These are phyloP conservation scores for Amylocystis lapponica DNA, from an alignment of 768 basidiomycete species.

Conservation along the genomic window DNA sequence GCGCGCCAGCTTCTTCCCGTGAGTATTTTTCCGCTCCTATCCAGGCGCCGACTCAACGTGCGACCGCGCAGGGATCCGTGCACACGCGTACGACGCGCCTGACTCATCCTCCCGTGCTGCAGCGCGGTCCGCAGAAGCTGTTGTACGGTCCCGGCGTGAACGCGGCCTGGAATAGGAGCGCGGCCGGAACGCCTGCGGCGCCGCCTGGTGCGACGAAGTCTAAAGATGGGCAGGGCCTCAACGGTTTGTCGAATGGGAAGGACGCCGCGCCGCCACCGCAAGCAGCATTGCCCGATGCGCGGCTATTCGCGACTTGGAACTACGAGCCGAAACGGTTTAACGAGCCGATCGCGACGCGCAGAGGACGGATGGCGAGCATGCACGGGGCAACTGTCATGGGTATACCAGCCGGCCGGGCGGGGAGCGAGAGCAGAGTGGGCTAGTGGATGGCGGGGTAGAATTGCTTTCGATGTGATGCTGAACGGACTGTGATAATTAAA, in stretches of 20 bases:
- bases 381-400: slow-evolving; percentile 4
- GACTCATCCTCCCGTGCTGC: slow-evolving; percentile 58
- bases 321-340: slow-evolving; percentile 39
- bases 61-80: slow-evolving; percentile 36
- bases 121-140: slow-evolving; percentile 39
- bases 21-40: slow-evolving; percentile 20
- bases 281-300: slow-evolving; percentile 46
- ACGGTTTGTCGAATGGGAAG: slow-evolving; percentile 23
- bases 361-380: slow-evolving; percentile 23
- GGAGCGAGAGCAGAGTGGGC: slow-evolving; percentile 11
- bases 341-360: slow-evolving; percentile 29
- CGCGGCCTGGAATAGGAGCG: slow-evolving; percentile 42
- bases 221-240: slow-evolving; percentile 15
- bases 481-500: neutral
- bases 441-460: neutral
- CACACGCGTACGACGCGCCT: slow-evolving; percentile 58
- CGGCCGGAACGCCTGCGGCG: slow-evolving; percentile 12
- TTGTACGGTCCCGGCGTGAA: slow-evolving; percentile 34
- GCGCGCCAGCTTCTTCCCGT: slow-evolving; percentile 65
- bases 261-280: slow-evolving; percentile 27
- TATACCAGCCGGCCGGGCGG: slow-evolving; percentile 8
- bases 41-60: neutral
- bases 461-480: neutral
- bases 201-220: slow-evolving; percentile 17
- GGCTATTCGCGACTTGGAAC: slow-evolving; percentile 46